These are phyloP conservation scores for Amanita exitialis DNA, from an alignment of 768 basidiomycete species.

Conservation along the genomic window DNA sequence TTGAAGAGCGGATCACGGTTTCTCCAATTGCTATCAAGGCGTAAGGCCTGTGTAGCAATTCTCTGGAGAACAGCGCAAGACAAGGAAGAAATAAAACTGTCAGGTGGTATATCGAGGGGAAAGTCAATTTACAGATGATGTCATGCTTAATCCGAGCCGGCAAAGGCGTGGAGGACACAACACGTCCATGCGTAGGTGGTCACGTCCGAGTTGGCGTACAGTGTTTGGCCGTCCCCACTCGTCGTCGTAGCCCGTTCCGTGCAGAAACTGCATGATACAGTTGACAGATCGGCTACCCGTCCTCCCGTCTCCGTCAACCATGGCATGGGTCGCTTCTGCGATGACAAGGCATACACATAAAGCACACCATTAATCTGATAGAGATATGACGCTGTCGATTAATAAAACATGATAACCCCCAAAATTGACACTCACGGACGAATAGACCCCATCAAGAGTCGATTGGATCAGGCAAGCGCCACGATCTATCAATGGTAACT, in stretches of 20 bases:
- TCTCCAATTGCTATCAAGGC: conserved; percentile 41
- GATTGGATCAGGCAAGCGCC: too few species aligned
- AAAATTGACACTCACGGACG: conserved; percentile 74
- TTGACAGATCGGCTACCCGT: too few species aligned
- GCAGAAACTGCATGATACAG: too few species aligned
- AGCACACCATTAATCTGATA: conserved; percentile 55
- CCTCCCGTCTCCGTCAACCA: conserved; percentile 50
- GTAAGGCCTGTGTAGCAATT: conserved; percentile 31
- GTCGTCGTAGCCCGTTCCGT: too few species aligned
- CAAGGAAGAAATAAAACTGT: conserved; percentile 21
- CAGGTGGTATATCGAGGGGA: conserved; percentile 33
- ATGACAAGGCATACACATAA: conserved; percentile 16
- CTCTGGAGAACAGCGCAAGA: conserved; percentile 29
- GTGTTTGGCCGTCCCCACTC: too few species aligned
- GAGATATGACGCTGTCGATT: too few species aligned
- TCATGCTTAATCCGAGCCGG: conserved; percentile 44
- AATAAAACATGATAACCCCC: too few species aligned
- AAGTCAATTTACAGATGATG: conserved; percentile 37
- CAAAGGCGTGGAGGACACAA: conserved; percentile 47
- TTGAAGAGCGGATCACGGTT: neutral
- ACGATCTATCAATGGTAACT: too few species aligned
- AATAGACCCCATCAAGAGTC: conserved; percentile 34
- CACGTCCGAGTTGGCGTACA: too few species aligned
- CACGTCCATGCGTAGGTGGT: conserved; percentile 38
- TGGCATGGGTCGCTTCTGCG: conserved; percentile 52